phyloP scores from a whole-genome alignment of 768 basidiomycete species.

The Lactifluus echinatus region DNA sequence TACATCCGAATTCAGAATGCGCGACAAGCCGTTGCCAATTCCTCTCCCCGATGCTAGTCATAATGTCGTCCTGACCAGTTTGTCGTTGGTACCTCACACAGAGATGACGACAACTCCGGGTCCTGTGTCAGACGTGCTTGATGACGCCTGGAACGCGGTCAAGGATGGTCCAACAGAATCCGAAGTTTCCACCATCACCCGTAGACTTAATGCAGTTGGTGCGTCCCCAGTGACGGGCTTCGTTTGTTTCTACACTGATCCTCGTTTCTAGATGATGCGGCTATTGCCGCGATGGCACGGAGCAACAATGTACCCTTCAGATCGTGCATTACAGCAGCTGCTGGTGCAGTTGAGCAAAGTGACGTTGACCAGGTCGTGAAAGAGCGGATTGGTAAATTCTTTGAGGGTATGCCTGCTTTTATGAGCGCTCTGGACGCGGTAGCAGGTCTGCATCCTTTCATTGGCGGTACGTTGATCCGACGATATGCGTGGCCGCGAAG shows the following conservation, averaged over 20 bases:
- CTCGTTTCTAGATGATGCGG: background rate
- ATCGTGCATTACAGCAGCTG: background rate
- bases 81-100: background rate
- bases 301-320: too few species aligned
- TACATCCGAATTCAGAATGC: background rate
- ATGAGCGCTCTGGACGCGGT: slow-evolving; percentile 26
- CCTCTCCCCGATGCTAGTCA: background rate
- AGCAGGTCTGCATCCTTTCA: slow-evolving; percentile 24
- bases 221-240: background rate
- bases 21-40: background rate
- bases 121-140: background rate
- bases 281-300: background rate
- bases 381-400: slow-evolving; percentile 20
- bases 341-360: background rate
- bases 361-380: slow-evolving; percentile 12
- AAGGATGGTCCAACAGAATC: background rate
- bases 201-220: background rate
- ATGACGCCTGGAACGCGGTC: background rate
- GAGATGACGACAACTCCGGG: background rate
- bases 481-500: background rate
- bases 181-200: background rate
- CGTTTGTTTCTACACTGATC: background rate
- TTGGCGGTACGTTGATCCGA: slow-evolving; percentile 19
- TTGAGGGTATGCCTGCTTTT: slow-evolving; percentile 24
- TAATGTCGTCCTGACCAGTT: background rate